Evolutionary conservation across 768 basidiomycete species (phyloP), one percentile per base, ranked within the genome.

Genomic region (Lentinula lateritia): DNA sequence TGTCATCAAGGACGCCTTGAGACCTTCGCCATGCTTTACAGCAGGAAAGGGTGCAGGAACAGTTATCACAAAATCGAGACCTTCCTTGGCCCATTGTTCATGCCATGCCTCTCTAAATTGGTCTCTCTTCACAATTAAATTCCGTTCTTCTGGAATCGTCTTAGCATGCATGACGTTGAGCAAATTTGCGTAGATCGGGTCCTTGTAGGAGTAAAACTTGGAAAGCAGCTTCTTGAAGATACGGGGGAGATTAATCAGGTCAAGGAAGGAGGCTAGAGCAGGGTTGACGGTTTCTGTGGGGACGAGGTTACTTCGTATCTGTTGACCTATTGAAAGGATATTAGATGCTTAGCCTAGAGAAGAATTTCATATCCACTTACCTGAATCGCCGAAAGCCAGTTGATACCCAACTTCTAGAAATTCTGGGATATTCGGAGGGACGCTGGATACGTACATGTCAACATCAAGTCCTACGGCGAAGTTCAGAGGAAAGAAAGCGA

Each of bases 31-130:
- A 56, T 85, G 78, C 48, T 80, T 78, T 20, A 86, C 71, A 0
- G 87, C 88, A 2, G 88, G 85, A 46, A 84, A 72, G n/a, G 84
- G 77, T 65, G 84, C 81, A 12, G 84, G 85, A 6, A 84, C 86
- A 2, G 81, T 87, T 58, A 87, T 70, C 20, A 88, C 73, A 69
- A 85, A 88, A 69, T 90, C 87, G 4, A 89, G 71, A 5, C 80
- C 79, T 72, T 76, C 76, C 61, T 76, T 74, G 13, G 68, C 72
- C 81, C 72, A 82, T 61, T 74, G 75, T 65, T 73, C 75, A 65
- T 80, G 75, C 82, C 81, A 83, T 39, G 66, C 71, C 0, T 75
- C 74, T 65, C 76, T 72, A 56, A 81, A 79, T 23, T 66, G 63
- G 34, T 83, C 81, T 58, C 80, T 75, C 62, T 74, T 70, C 8